Evolutionary conservation across 306 rosid species (phyloP), one percentile per base, ranked within the genome.

Genomic region (Prinsepia uniflora): DNA sequence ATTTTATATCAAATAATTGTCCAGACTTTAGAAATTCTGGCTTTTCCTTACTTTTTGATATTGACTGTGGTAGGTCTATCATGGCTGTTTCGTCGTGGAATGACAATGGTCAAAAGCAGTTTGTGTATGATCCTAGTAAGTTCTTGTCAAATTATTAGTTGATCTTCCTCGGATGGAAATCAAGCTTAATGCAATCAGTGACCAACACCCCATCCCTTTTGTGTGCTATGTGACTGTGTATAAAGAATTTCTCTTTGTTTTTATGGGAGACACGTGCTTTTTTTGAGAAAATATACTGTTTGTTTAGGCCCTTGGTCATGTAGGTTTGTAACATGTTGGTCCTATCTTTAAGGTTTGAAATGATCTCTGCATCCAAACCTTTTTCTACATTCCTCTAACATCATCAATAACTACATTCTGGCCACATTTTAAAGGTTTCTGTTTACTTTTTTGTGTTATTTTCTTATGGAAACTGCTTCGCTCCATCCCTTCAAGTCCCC

Each of bases 1-100:
- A 55, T 34, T 54, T 20, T 39, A 8, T 50, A 17, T 42, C 34
- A 65, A 8, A 64, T 14, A 15, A 19, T 44, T 30, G 20, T 55
- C 49, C 0, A 14, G 59, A 47, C 55, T 19, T 57, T 50, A 10
- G 7, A 60, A 44, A 22, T 65, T 66, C 81, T 48, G 77, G 39
- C 70, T 70, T 48, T 36, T 73, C 62, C 45, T 68, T 63, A 54
- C 64, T 50, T 68, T 60, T 64, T 65, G 12, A 24, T 82, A 10
- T 30, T 52, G 74, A 74, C 45, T 61, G 12, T 66, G 78, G 63
- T 80, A 94, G 98, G 84, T 84, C 98, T 72, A 84, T 94, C 77
- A 80, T 94, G 97, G 98, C 97, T 48, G 92, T 90, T 84, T 94
- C 98, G 67, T 94, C 97, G 18, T 94, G 97, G 98, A 94, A 94